phyloP scores from a whole-genome alignment of 805 yeast species.

The Candida montana region DNA sequence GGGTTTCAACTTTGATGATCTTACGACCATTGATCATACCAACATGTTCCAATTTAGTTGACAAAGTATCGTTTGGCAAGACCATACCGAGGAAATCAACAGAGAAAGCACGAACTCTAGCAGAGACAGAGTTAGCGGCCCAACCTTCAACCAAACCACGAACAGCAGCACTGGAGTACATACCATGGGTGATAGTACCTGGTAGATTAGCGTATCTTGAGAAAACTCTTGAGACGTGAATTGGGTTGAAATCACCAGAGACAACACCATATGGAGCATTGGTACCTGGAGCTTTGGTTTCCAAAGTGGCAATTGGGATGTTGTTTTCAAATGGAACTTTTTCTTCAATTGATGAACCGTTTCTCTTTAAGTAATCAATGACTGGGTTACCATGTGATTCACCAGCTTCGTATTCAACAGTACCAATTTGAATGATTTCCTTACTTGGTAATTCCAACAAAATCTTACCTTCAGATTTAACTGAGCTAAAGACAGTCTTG shows the following conservation, averaged over 20 bases:
- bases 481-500: conserved; percentile 69
- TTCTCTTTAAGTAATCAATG: conserved; percentile 84
- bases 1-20: conserved; percentile 87
- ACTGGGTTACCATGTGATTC: conserved; percentile 97
- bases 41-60: conserved; percentile 85
- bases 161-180: conserved; percentile 95
- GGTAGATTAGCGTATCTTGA: conserved; percentile 90
- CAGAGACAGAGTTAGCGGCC: conserved; percentile 96
- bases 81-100: conserved; percentile 96
- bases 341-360: conserved; percentile 92
- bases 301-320: conserved; percentile 69
- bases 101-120: conserved; percentile 91
- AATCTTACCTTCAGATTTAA: conserved; percentile 79
- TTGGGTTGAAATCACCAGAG: conserved; percentile 98
- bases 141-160: conserved; percentile 94
- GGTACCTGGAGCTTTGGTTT: conserved; percentile 81
- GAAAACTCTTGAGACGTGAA: conserved; percentile 93
- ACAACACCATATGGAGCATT: conserved; percentile 96
- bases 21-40: conserved; percentile 99
- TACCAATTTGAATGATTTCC: conserved; percentile 79
- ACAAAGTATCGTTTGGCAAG: conserved; percentile 85
- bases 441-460: conserved; percentile 86
- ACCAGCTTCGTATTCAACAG: conserved; percentile 83
- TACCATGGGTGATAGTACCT: conserved; percentile 98
- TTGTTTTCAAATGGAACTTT: conserved; percentile 85